Percentiles rank a stretch among this genome's conserved stretches.
phyloP scores from a whole-genome alignment of 2,329 filamentous ascomycete species.

The Hymenoscyphus infarciens region DNA sequence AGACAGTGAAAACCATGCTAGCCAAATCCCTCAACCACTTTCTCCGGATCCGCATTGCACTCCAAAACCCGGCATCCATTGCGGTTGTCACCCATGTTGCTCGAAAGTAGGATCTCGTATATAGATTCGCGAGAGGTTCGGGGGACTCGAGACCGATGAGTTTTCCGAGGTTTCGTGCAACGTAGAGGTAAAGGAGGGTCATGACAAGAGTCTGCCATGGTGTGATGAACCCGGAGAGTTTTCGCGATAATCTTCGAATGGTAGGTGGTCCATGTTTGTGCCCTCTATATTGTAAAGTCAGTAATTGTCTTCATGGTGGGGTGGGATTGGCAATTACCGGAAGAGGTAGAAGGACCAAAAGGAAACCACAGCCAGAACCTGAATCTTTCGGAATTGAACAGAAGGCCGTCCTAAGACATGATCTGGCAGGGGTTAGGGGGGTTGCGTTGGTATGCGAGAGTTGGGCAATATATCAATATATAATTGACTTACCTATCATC shows the following conservation, averaged over 20 bases:
- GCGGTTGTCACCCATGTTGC: constrained; percentile 97
- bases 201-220: constrained; percentile 86
- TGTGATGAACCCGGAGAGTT: constrained; percentile 69
- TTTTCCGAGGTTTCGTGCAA: constrained; percentile 89
- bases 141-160: constrained; percentile 87
- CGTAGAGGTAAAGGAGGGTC: constrained; percentile 87
- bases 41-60: constrained; percentile 83
- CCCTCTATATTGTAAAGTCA: constrained; percentile 57
- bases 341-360: constrained; percentile 88
- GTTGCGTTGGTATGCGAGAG: neutral
- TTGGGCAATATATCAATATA: too few species aligned
- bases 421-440: constrained; percentile 48
- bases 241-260: constrained; percentile 65
- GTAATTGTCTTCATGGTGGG: neutral
- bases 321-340: constrained; percentile 46
- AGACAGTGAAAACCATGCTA: constrained; percentile 79
- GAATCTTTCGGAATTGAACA: constrained; percentile 84
- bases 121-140: constrained; percentile 91
- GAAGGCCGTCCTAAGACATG: constrained; percentile 91
- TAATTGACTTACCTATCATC: constrained; percentile 30
- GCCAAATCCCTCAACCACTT: constrained; percentile 80
- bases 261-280: constrained; percentile 83
- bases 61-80: constrained; percentile 96
- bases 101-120: constrained; percentile 87
- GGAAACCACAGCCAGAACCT: constrained; percentile 84